phyloP scores from a whole-genome alignment of 305 asterid species.

The Coffea humblotiana region DNA sequence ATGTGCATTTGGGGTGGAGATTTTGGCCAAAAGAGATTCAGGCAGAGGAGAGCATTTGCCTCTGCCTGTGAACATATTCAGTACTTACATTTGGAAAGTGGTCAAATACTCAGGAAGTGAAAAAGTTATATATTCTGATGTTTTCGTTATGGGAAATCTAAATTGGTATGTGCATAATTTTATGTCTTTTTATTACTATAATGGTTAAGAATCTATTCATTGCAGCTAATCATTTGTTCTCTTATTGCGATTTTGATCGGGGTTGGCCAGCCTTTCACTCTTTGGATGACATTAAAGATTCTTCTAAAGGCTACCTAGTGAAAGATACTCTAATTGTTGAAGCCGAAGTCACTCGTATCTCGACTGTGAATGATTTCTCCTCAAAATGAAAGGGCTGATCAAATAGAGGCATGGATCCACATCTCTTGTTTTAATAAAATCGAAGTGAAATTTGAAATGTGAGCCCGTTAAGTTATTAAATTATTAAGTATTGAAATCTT shows the following conservation, averaged over 20 bases:
- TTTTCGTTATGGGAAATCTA: background rate
- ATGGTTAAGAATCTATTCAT: too few relatives aligned
- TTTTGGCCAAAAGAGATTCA: background rate
- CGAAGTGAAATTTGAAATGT: too few relatives aligned
- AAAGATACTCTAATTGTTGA: background rate
- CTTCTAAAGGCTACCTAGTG: background rate
- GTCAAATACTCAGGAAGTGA: background rate
- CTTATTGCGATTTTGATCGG: background rate
- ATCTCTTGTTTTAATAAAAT: background rate
- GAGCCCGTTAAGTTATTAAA: too few relatives aligned
- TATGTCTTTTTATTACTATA: background rate
- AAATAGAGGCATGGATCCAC: background rate
- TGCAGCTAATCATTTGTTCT: background rate
- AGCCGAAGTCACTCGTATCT: background rate
- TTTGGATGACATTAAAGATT: background rate
- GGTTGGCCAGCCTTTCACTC: background rate
- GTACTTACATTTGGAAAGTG: background rate
- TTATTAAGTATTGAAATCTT: too few relatives aligned
- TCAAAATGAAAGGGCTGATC: background rate
- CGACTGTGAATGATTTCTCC: background rate
- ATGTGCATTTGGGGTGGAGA: conserved; percentile 18
- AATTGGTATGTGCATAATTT: background rate
- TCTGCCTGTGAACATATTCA: background rate
- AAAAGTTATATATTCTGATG: background rate
- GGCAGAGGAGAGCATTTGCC: conserved; percentile 4